phyloP scores from a whole-genome alignment of 2,329 filamentous ascomycete genomes.

The Sclerotinia trifoliorum region DNA sequence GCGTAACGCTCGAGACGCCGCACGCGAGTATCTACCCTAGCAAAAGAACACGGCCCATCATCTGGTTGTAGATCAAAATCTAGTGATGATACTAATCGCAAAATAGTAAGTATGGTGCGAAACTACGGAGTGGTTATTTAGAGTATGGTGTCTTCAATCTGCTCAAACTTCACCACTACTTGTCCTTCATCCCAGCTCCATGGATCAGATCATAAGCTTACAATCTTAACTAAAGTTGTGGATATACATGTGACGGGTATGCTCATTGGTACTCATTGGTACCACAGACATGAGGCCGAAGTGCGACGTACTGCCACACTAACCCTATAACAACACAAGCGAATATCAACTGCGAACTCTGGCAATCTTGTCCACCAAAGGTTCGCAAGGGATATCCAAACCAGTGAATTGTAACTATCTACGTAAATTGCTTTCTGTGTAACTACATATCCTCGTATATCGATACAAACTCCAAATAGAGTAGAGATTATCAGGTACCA shows the following conservation, averaged over 20 bases:
- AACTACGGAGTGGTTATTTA: neutral
- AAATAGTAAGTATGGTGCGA: slow-evolving; percentile 9
- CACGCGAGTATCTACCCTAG: neutral
- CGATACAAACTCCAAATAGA: neutral
- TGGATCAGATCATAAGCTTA: neutral
- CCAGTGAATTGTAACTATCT: neutral
- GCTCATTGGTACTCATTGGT: neutral
- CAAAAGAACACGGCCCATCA: neutral
- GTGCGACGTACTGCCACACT: no score
- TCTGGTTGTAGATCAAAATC: neutral
- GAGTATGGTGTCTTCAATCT: neutral
- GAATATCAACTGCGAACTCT: neutral
- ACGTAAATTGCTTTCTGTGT: neutral
- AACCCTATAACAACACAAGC: neutral
- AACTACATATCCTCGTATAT: neutral
- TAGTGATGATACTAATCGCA: neutral
- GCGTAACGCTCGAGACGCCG: slow-evolving; percentile 1
- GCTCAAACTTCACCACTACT: no score
- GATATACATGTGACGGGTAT: neutral
- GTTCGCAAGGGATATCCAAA: neutral
- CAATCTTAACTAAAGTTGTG: neutral
- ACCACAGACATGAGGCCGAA: neutral
- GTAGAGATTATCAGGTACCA: neutral
- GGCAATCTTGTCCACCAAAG: neutral
- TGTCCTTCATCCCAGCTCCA: neutral